Conservation (phyloP, 495 filamentous ascomycete genomes). For the Penicillium tannophilum region DNA sequence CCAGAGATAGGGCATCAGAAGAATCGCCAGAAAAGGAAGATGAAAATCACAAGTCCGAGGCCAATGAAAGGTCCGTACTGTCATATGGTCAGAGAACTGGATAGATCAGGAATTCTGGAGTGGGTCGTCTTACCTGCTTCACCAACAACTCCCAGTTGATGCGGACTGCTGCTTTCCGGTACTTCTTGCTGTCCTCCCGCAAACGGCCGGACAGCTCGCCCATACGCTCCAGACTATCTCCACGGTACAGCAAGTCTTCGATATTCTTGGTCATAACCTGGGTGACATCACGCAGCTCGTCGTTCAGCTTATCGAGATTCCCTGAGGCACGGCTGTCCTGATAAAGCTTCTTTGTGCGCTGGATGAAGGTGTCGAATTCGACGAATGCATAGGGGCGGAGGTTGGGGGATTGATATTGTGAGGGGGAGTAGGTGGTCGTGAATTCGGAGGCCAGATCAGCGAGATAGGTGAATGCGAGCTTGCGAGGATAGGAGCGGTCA, state of each 20-base stretch:
- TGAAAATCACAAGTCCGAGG: constrained; percentile 73
- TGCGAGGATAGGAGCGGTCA: constrained; percentile 92
- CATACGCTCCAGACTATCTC: constrained; percentile 95
- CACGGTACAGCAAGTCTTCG: constrained; percentile 93
- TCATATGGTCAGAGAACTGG: constrained; percentile 25
- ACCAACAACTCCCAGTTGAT: constrained; percentile 98
- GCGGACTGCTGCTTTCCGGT: constrained; percentile 85
- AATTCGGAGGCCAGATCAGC: constrained; percentile 90
- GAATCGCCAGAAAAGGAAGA: constrained; percentile 92
- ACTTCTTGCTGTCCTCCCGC: constrained; percentile 91
- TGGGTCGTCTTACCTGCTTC: constrained; percentile 67
- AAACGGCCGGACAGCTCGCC: constrained; percentile 86
- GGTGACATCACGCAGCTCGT: constrained; percentile 95
- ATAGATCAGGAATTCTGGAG: neutral
- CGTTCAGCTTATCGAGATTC: constrained; percentile 88
- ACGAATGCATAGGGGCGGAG: constrained; percentile 94
- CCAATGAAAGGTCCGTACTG: constrained; percentile 86
- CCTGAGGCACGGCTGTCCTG: constrained; percentile 84
- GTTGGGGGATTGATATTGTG: constrained; percentile 70
- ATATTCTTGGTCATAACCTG: constrained; percentile 99
- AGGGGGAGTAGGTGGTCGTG: constrained; percentile 73
- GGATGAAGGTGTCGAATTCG: constrained; percentile 97
- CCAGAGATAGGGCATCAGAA: constrained; percentile 54
- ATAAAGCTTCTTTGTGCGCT: constrained; percentile 90
- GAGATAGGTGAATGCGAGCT: constrained; percentile 98